Evolutionary conservation across 129 eudicot species (phyloP), one percentile per base, ranked within the genome.

Genomic region (Flaveria trinervia): DNA sequence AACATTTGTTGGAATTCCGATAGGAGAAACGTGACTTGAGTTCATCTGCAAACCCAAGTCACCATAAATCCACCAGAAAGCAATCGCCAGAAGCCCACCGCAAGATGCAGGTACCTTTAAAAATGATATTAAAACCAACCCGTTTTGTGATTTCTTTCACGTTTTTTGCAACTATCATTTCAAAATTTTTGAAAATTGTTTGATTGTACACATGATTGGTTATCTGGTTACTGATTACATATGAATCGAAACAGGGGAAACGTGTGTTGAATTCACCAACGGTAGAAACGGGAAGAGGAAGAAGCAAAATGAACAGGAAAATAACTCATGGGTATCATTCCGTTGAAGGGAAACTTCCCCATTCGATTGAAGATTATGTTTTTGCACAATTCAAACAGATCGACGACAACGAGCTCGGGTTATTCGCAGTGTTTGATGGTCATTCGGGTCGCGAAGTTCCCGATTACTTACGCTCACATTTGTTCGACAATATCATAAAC

Each of bases 361-460:
- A 93, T 64, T 80, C 88, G 13, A 88, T 88, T 90, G 98, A 93
- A 76, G 98, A 90, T 71, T 90, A 88, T 44, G 89, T 90, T 69
- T 86, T 88, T 62, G 96, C 96, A 12, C 87, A 93, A 50, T 90
- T 90, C 68, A 93, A 83, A 77, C 83, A 88, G 80, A 91, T 93
- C n/a, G 92, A 65, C 2, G 89, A 83, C 73, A 88, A 93, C n/a
- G 97, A 93, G 85, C 92, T 90, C 43, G 92, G 98, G 51, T 80
- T 90, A 6, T 93, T 90, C 70, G 96, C 97, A 1, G 87, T 93
- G 61, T 90, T 90, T 56, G 97, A 90, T 41, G 98, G 98, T 4
- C 97, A 93, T 84, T 71, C 87, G 11, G 89, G 98, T 81, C 91
- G 74, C 13, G 91, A 88, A 9, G 75, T 90, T 76, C 98, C 98